A percentile compares a stretch with the other conserved stretches of the same genome.
These are phyloP conservation scores for Aspergillus biplanus DNA, from an alignment of 495 filamentous ascomycete genomes.

Conservation along the genomic window DNA sequence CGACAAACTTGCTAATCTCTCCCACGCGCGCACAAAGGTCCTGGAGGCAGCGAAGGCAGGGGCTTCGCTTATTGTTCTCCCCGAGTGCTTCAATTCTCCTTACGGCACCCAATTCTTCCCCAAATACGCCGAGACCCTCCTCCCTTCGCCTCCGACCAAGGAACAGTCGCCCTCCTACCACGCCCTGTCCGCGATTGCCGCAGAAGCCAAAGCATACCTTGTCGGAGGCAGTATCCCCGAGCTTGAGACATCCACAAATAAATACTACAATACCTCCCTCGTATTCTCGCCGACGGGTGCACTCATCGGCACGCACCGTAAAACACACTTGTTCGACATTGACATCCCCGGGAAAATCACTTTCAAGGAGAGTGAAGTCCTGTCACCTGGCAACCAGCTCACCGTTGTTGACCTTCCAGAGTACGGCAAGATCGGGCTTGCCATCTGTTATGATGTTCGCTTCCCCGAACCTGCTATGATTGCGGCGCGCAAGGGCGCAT, in stretches of 20 bases:
- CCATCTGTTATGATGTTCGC: constrained; percentile 96
- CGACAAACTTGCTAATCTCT: constrained; percentile 85
- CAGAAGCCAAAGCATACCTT: constrained; percentile 74
- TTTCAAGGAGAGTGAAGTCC: constrained; percentile 88
- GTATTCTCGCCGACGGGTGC: constrained; percentile 76
- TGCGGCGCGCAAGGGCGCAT: constrained; percentile 79
- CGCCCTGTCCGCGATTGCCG: constrained; percentile 77
- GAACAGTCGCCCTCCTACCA: constrained; percentile 80
- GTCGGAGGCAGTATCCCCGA: constrained; percentile 95
- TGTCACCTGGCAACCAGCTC: constrained; percentile 78
- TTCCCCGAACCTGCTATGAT: constrained; percentile 95
- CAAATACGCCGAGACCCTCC: constrained; percentile 84
- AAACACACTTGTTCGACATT: constrained; percentile 99
- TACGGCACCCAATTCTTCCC: constrained; percentile 92
- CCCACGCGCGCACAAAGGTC: constrained; percentile 78
- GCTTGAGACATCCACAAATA: constrained; percentile 60
- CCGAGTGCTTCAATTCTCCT: constrained; percentile 96
- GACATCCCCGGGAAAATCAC: constrained; percentile 93
- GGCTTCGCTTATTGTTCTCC: constrained; percentile 64
- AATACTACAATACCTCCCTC: constrained; percentile 90
- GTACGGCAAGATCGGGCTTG: constrained; percentile 82
- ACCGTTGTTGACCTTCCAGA: constrained; percentile 83
- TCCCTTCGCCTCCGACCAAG: constrained; percentile 73
- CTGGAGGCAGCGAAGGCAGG: constrained; percentile 76
- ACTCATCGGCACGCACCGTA: constrained; percentile 86